Conservation (phyloP, 1,284 basidiomycete species). For the Papiliotrema flavescens region DNA sequence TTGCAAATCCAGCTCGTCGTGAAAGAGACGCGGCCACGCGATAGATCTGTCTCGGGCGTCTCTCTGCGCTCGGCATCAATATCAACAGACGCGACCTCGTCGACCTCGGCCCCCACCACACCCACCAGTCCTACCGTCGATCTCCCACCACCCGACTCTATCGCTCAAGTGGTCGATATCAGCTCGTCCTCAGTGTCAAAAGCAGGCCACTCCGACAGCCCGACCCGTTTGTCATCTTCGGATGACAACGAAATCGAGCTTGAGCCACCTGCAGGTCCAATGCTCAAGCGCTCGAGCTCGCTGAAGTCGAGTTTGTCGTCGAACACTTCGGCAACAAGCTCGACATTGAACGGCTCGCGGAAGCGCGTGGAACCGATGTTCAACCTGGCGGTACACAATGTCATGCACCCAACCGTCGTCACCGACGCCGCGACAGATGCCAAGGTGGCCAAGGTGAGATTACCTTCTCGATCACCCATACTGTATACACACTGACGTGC, state of each 20-base stretch:
- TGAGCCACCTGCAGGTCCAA: not conserved
- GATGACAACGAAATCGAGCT: not conserved
- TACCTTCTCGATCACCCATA: not conserved
- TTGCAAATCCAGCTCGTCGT: conserved; percentile 86
- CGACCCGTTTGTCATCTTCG: not conserved
- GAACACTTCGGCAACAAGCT: conserved; percentile 12
- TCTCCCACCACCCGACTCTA: not conserved
- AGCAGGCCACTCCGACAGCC: not conserved
- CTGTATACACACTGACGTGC: too few species aligned
- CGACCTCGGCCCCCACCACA: not conserved
- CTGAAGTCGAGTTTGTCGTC: conserved; percentile 24
- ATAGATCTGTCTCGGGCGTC: conserved; percentile 22
- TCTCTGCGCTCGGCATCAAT: conserved; percentile 17
- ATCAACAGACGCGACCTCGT: conserved; percentile 4
- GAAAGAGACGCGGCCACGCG: conserved; percentile 14
- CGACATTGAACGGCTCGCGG: conserved; percentile 9
- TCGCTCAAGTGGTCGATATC: not conserved
- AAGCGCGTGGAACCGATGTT: conserved; percentile 84
- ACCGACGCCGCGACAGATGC: conserved; percentile 74
- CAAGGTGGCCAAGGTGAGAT: conserved; percentile 69
- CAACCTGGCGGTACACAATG: conserved; percentile 82
- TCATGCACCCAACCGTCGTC: conserved; percentile 83
- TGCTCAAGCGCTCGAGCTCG: conserved; percentile 22
- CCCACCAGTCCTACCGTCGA: not conserved
- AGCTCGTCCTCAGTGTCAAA: not conserved